Evolutionary conservation across 1,139 yeast genomes (phyloP).

Genomic region (Candida freyschussii): DNA sequence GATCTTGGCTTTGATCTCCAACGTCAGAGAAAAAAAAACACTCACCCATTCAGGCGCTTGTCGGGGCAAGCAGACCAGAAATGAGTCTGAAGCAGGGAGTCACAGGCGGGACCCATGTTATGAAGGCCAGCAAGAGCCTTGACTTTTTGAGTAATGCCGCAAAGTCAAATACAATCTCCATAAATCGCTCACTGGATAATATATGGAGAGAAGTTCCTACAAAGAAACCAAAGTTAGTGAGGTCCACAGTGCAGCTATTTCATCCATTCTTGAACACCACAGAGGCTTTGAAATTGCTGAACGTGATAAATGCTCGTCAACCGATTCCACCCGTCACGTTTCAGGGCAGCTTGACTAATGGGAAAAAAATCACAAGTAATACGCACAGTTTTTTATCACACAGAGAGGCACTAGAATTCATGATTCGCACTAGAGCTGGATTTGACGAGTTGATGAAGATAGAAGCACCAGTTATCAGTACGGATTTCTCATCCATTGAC

Average conservation of each 20-base stretch:
- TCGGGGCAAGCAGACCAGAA: no score
- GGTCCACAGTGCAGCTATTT: constrained; percentile 5
- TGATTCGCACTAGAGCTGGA: constrained; percentile 3
- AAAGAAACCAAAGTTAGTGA: background rate
- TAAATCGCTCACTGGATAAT: background rate
- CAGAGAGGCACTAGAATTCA: constrained; percentile 7
- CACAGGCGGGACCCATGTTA: constrained; percentile 3
- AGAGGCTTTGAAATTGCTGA: constrained; percentile 4
- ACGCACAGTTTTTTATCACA: constrained; percentile 2
- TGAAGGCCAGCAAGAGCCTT: constrained; percentile 9
- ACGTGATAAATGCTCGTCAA: constrained; percentile 2
- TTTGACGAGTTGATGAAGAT: constrained; percentile 4
- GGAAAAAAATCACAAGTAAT: background rate
- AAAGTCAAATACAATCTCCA: constrained; percentile 6
- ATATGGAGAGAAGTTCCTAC: no score
- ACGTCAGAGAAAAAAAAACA: no score
- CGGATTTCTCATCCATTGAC: background rate
- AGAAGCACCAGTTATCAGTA: background rate
- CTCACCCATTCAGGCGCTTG: no score
- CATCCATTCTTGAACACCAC: constrained; percentile 11
- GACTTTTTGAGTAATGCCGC: constrained; percentile 14
- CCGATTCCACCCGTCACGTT: constrained; percentile 3
- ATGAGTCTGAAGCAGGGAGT: constrained; percentile 2
- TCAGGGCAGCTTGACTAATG: constrained; percentile 3
- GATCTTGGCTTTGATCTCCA: no score